Base-by-base conservation (phyloP, 2,329 filamentous ascomycete species). In the Diaporthe destruens region DNA sequence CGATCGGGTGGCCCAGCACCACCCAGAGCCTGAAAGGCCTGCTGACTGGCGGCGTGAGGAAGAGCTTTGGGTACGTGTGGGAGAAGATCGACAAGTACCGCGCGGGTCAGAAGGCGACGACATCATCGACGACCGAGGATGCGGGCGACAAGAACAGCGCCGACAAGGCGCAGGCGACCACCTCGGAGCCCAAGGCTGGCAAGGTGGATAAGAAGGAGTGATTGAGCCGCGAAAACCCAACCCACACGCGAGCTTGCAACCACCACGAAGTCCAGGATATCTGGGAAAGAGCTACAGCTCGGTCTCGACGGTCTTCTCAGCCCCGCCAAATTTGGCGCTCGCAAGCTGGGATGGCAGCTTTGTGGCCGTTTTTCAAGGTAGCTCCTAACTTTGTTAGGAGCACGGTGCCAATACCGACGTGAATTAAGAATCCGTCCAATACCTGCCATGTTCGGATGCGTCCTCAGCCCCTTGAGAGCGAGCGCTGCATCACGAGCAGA, bases 1-100 rank as follows among this genome's bases (percentile, higher is more conserved):
- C 97, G 0, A 94, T 98, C 77, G 89, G 90, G 71, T 98, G 96
- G 96, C 95, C 96, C 0, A 96, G 94, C 78, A 94, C 94, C 2
- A 91, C 91, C 6, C 96, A 99, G 82, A 96, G 91, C 69, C 80
- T 96, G 75, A 99, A 99, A 84, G 92, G 95, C 2, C 81, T 93
- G 1, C 81, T 98, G 56, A 98, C 95, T 2, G 91, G 93, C 0
- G 97, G 96, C 0, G 80, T 93, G 20, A 80, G 85, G 8, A 89
- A 91, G 77, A 92, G 92, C 7, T 88, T 89, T 85, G 89, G 91
- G 75, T 99, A 99, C 80, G 78, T 97, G 70, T 86, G 88, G 55
- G 96, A 98, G 81, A 99, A 99, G 87, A 85, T 91, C 74, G 84
- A 84, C 75, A 94, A 94, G 81, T 92, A 86, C 78, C 84, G 82